Evolutionary conservation across 2,329 filamentous ascomycete species (phyloP).

Genomic region (Neophaeococcomyces mojaviensis): DNA sequence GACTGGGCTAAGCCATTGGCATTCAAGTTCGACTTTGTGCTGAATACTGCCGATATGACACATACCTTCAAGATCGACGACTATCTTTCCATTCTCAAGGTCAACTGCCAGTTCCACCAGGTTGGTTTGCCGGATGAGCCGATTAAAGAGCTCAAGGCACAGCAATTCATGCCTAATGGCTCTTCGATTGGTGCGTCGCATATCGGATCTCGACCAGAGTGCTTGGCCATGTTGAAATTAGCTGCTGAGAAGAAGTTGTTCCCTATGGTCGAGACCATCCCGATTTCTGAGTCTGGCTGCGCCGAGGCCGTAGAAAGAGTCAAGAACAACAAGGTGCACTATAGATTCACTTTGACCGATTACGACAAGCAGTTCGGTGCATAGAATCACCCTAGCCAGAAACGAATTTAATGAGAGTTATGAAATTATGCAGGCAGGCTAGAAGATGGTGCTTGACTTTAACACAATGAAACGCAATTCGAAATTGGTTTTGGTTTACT

Average conservation of each 20-base stretch:
- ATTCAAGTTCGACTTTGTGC: constrained; percentile 55
- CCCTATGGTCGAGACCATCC: constrained; percentile 63
- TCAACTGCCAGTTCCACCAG: constrained; percentile 51
- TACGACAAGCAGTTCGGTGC: constrained; percentile 10
- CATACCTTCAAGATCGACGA: constrained; percentile 51
- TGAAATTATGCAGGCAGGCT: too few species aligned
- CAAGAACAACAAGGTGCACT: constrained; percentile 63
- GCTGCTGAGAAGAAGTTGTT: constrained; percentile 62
- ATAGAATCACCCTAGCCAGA: too few species aligned
- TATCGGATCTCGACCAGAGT: constrained; percentile 62
- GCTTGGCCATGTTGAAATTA: constrained; percentile 63
- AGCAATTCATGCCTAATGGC: constrained; percentile 69
- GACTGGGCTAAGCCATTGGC: constrained; percentile 50
- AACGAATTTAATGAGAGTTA: too few species aligned
- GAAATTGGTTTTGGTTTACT: too few species aligned
- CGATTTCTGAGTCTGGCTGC: constrained; percentile 63
- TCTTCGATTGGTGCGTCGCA: constrained; percentile 63
- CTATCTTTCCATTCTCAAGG: constrained; percentile 46
- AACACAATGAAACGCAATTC: too few species aligned
- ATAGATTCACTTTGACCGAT: constrained; percentile 58
- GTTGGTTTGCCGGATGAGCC: constrained; percentile 57
- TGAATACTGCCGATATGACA: constrained; percentile 72
- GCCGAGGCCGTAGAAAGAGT: constrained; percentile 63
- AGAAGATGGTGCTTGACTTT: too few species aligned
- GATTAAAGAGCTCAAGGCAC: constrained; percentile 62